Percentiles rank a stretch among this genome's conserved stretches.
phyloP scores from a whole-genome alignment of 108 stramenopile genomes.

The Skeletonema tropicum region DNA sequence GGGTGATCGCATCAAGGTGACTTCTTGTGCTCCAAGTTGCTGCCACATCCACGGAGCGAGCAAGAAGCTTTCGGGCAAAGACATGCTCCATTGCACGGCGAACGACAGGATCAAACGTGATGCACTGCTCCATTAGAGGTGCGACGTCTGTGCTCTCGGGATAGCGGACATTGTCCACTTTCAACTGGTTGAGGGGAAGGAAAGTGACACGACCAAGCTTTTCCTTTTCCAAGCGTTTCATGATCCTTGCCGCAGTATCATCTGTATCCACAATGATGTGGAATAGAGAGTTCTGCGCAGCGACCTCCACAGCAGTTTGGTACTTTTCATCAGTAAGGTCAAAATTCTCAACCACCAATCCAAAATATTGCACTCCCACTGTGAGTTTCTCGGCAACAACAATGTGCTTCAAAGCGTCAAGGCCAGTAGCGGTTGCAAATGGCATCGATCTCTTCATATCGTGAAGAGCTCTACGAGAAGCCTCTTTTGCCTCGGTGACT shows the following conservation, averaged over 20 bases:
- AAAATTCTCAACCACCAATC: conserved; percentile 94
- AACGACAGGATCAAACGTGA: conserved; percentile 80
- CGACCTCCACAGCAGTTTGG: conserved; percentile 92
- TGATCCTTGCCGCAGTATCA: conserved; percentile 91
- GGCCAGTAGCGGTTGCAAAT: conserved; percentile 81
- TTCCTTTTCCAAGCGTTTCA: conserved; percentile 85
- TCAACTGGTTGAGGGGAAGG: conserved; percentile 94
- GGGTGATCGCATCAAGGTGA: conserved; percentile 94
- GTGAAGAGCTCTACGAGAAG: conserved; percentile 53
- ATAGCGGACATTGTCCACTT: conserved; percentile 64
- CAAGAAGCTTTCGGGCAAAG: conserved; percentile 93
- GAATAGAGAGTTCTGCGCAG: conserved; percentile 94
- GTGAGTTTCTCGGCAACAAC: conserved; percentile 76
- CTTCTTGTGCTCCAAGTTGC: conserved; percentile 66
- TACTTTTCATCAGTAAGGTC: conserved; percentile 79
- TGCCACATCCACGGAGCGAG: conserved; percentile 80
- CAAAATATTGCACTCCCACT: conserved; percentile 82
- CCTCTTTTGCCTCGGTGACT: conserved; percentile 71
- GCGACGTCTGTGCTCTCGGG: conserved; percentile 76
- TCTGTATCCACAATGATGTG: conserved; percentile 98
- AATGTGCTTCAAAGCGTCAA: conserved; percentile 78
- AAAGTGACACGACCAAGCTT: conserved; percentile 96
- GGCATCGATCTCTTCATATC: conserved; percentile 88
- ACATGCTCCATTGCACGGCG: conserved; percentile 92
- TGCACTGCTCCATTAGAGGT: conserved; percentile 71